Evolutionary conservation across 768 basidiomycete genomes (phyloP).

Genomic region (Lentinula edodes): DNA sequence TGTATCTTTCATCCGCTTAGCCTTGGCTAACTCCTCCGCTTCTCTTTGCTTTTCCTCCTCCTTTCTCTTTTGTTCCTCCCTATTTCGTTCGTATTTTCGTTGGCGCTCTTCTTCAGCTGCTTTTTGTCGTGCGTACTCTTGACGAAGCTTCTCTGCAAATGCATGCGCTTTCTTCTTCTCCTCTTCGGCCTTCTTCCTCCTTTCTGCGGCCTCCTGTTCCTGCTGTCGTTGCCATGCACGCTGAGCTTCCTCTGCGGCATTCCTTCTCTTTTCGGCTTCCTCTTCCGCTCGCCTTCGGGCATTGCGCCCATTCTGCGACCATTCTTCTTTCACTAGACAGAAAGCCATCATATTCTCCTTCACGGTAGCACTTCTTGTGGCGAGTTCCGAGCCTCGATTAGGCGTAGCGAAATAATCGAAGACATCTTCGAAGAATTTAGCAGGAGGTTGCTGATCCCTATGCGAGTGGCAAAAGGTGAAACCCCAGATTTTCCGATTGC

Average conservation of each 20-base stretch:
- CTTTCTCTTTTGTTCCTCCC: neutral
- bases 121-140: neutral
- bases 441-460: neutral
- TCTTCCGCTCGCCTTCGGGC: neutral
- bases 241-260: neutral
- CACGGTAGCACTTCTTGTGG: neutral
- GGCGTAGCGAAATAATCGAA: neutral
- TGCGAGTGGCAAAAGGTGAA: neutral
- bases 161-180: neutral
- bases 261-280: neutral
- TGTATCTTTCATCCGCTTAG: neutral
- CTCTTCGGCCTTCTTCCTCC: neutral
- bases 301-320: neutral
- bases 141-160: neutral
- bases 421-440: neutral
- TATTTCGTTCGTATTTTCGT: neutral
- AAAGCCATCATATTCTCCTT: conserved; percentile 1
- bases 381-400: neutral
- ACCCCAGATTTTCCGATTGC: neutral
- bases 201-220: neutral
- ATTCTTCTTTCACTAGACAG: neutral
- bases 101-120: neutral
- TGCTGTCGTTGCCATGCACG: neutral
- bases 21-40: neutral
- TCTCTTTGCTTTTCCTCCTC: neutral